Conservation (phyloP, 2,329 filamentous ascomycete genomes). For the Aspergillus sp. region DNA sequence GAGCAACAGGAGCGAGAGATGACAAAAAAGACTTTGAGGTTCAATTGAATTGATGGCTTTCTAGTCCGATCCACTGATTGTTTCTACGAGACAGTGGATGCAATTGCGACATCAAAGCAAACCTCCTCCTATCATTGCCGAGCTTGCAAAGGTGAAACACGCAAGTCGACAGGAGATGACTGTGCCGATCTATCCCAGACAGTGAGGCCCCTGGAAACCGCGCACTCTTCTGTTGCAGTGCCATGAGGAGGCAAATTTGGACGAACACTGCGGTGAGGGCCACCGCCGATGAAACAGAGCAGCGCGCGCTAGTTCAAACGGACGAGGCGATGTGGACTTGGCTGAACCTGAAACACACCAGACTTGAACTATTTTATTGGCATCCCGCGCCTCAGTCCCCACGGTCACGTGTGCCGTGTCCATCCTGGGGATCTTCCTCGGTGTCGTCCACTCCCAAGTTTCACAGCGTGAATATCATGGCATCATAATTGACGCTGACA, state of each 20-base stretch:
- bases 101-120: constrained; percentile 15
- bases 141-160: constrained; percentile 9
- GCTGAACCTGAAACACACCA: constrained; percentile 32
- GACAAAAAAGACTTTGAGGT: background rate
- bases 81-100: constrained; percentile 19
- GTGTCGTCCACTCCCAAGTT: background rate
- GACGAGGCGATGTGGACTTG: constrained; percentile 10
- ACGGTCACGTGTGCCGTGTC: constrained; percentile 12
- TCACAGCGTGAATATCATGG: background rate
- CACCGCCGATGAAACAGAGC: constrained; percentile 25
- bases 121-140: constrained; percentile 11
- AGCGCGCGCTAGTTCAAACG: constrained; percentile 19
- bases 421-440: background rate
- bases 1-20: background rate
- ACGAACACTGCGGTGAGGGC: background rate
- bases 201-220: constrained; percentile 2
- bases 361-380: constrained; percentile 18
- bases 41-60: background rate
- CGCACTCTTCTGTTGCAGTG: background rate
- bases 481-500: constrained; percentile 6
- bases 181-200: constrained; percentile 8
- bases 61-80: constrained; percentile 6
- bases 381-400: constrained; percentile 2
- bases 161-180: background rate
- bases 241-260: background rate